phyloP scores from a whole-genome alignment of 83 land plant genomes.

The Thuja plicata region DNA sequence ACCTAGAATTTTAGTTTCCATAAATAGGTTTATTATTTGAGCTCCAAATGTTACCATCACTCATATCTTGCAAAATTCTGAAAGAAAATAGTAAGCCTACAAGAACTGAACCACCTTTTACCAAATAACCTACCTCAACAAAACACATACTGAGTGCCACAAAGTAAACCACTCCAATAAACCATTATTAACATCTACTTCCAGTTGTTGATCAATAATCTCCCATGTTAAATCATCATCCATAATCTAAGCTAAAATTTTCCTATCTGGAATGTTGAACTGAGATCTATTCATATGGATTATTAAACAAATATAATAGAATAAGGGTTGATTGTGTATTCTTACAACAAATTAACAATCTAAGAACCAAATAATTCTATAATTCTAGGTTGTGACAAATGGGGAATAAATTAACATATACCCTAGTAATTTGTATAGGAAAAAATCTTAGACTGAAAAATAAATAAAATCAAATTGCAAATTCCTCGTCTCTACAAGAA shows the following conservation, averaged over 20 bases:
- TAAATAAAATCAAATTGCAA: not conserved
- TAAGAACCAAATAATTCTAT: not conserved
- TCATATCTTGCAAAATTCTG: not conserved
- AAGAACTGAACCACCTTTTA: not conserved
- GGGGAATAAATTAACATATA: not conserved
- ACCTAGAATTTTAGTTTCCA: not conserved
- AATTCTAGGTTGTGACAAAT: not conserved
- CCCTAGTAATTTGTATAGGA: not conserved
- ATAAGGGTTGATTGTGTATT: not conserved
- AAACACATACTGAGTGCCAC: not conserved
- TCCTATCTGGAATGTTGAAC: not conserved
- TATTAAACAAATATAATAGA: not conserved
- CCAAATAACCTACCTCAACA: not conserved
- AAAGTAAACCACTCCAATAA: not conserved
- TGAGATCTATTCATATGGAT: not conserved
- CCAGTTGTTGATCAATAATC: not conserved
- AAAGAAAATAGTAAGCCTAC: not conserved
- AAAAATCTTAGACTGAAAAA: not conserved
- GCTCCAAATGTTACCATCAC: not conserved
- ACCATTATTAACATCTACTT: not conserved
- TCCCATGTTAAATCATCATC: not conserved
- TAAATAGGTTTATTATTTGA: not conserved
- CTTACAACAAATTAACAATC: not conserved
- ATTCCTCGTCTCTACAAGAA: not conserved
- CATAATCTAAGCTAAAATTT: not conserved